These are phyloP conservation scores for Coemansia asiatica DNA, from an alignment of 192 early-diverging fungal species.

Conservation along the genomic window DNA sequence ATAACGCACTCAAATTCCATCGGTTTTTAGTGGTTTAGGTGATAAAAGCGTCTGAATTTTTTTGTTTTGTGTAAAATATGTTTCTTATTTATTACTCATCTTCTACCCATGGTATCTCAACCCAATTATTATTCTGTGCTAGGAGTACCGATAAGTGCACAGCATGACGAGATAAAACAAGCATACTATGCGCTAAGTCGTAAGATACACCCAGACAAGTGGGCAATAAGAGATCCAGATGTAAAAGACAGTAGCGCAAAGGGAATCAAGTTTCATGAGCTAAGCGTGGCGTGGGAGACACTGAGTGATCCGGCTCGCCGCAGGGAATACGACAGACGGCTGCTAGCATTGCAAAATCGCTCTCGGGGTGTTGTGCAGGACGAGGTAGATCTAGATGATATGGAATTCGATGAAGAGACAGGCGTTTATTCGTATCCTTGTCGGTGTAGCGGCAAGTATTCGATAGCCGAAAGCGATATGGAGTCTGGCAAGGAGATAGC, in stretches of 20 bases:
- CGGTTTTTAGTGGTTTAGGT: not conserved
- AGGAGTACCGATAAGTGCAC: constrained; percentile 15
- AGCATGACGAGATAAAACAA: constrained; percentile 35
- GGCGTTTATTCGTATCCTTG: constrained; percentile 58
- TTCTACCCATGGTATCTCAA: not conserved
- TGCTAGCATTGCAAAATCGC: constrained; percentile 8
- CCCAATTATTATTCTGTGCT: constrained; percentile 28
- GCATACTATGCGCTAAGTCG: constrained; percentile 45
- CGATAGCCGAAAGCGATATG: constrained; percentile 64
- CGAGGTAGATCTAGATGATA: constrained; percentile 79
- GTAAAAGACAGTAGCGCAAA: not conserved
- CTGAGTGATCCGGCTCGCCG: constrained; percentile 29
- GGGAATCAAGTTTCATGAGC: constrained; percentile 29
- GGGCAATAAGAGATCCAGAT: not conserved
- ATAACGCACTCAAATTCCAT: not conserved
- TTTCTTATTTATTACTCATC: not conserved
- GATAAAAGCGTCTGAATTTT: no score
- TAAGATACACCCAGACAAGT: constrained; percentile 40
- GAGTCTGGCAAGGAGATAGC: constrained; percentile 64
- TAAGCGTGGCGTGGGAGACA: constrained; percentile 46
- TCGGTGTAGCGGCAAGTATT: constrained; percentile 66
- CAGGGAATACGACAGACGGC: constrained; percentile 29
- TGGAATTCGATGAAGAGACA: constrained; percentile 66
- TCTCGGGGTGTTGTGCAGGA: constrained; percentile 62
- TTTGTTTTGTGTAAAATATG: no score